Evolutionary conservation across 2,329 filamentous ascomycete genomes (phyloP).

Genomic region (Chaetomium sp.): DNA sequence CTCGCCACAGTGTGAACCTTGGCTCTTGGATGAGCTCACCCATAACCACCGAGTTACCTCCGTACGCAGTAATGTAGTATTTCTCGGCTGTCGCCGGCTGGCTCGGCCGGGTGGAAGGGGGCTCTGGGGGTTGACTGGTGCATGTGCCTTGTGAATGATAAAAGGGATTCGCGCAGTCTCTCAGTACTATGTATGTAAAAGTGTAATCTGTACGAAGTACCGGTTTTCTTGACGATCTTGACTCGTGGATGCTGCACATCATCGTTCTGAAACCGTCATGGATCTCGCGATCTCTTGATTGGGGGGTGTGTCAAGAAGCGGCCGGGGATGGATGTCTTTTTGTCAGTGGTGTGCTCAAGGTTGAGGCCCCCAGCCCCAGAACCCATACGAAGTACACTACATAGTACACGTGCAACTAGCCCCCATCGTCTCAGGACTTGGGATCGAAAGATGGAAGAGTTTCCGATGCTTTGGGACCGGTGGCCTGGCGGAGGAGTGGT

Average conservation of each 20-base stretch:
- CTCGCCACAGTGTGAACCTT: conserved; percentile 17
- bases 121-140: no score
- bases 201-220: not conserved
- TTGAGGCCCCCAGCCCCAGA: no score
- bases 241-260: conserved; percentile 27
- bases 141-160: no score
- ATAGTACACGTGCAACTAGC: no score
- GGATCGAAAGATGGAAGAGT: not conserved
- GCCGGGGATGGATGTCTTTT: conserved; percentile 1
- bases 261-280: conserved; percentile 19
- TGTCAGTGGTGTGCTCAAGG: not conserved
- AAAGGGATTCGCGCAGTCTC: no score
- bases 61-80: no score
- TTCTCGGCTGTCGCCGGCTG: conserved; percentile 16
- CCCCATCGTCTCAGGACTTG: not conserved
- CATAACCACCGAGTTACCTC: no score
- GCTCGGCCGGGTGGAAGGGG: conserved; percentile 9
- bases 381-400: no score
- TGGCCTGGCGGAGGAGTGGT: no score
- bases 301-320: not conserved
- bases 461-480: no score
- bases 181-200: no score
- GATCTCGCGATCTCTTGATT: not conserved
- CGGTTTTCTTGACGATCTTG: conserved; percentile 22
- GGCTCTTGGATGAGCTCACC: no score